Base-by-base conservation (phyloP, 306 rosid species). In the Geum urbanum region DNA sequence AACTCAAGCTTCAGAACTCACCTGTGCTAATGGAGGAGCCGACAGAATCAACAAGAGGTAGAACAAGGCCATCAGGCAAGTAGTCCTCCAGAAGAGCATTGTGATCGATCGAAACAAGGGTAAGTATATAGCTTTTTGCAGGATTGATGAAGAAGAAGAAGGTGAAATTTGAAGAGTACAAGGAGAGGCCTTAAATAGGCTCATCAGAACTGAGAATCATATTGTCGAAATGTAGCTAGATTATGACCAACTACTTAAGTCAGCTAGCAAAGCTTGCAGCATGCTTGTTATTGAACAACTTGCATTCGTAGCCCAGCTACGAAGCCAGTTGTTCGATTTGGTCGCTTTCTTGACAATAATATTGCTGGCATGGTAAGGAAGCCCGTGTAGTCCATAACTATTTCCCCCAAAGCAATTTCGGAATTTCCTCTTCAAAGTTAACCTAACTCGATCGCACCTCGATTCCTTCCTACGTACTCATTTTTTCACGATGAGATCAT, bases 141-240 rank as follows among this genome's bases (percentile, higher is more conserved):
- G n/a, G n/a, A 66, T 72, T 61, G 46, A 35, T 27, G 37, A 14
- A 40, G 55, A 32, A 24, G 66, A 52, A 73, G 72, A 40, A 60
- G 67, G 67, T 71, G 48, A 52, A 57, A 43, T 39, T 82, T 49
- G 63, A 4, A 32, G 71, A n/a, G 60, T 27, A 35, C 67, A 63
- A 45, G 22, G 57, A n/a, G 61, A 71, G 57, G 68, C 74, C 77
- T 88, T 84, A 88, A 88, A 88, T 88, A 84, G 89, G 80, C 2
- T 82, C 95, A 78, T 84, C 82, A 71, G 80, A 66, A 69, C 44
- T 45, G 62, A 57, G 63, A 11, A 57, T n/a, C n/a, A 57, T 57
- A 49, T 4, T 9, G 15, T 54, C 66, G 79, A 70, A 46, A 24
- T 12, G 4, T 54, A 37, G 35, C 11, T 47, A 51, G 56, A 68